Evolutionary conservation across 2,329 filamentous ascomycete genomes (phyloP), one percentile per base, ranked within the genome.

Genomic region (Lachnellula willkommii): DNA sequence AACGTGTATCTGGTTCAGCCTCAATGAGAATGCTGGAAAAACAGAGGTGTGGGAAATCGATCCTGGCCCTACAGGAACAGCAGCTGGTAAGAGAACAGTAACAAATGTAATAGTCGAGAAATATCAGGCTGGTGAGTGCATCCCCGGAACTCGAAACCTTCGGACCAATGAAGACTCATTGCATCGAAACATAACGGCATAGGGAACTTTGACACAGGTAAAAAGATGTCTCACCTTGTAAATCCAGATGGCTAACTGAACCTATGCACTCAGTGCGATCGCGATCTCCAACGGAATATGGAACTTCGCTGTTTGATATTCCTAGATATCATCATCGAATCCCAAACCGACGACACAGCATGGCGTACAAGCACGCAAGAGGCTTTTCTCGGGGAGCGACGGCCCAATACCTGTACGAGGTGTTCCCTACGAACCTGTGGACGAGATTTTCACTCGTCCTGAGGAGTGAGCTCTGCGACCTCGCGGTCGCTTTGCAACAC

Each of bases 191-290:
- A 12, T 14, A 56, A 49, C 24, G n/a, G 43, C 43, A 14, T 52
- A 17, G n/a, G 54, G 49, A 42, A 36, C 17, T 40, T 48, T 56
- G 24, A 56, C 54, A 3, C 54, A 56, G 35, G 49, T 55, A 39
- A 36, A 22, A 26, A 9, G 7, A 24, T 15, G n/a, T 8, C 37
- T 15, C 32, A 46, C n/a, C 14, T 8, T 52, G 8, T 6, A 2
- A 3, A 12, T 14, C 7, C 2, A 24, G 28, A 47, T 32, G 20
- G 15, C 36, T 39, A 32, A 47, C 42, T 15, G 11, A 22, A 4
- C 8, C 2, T n/a, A 55, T 47, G 40, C 49, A 35, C 49, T 56
- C 17, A 48, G 51, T 26, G 36, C 52, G 3, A 56, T 56, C 14
- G 54, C 52, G 22, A n/a, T 56, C 8, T n/a, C 37, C 9, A 37